Percentiles rank a stretch among this genome's conserved stretches.
Evolutionary conservation across 2,329 filamentous ascomycete genomes (phyloP).

Genomic region (Cordyceps farinosa): DNA sequence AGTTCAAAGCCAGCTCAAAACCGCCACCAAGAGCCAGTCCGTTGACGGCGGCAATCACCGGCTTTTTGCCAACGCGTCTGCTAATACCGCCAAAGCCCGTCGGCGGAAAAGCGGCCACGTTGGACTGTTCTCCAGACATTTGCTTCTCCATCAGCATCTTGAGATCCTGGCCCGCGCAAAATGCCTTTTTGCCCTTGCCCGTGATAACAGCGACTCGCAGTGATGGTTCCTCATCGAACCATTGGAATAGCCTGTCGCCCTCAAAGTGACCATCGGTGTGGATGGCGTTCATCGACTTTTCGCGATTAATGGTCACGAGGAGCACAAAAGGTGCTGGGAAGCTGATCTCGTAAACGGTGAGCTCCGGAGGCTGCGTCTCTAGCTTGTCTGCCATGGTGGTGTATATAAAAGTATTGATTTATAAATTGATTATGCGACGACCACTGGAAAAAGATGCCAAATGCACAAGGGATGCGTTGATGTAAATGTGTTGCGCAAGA

Average conservation of each 20-base stretch:
- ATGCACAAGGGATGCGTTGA: not conserved
- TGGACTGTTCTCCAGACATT: conserved; percentile 17
- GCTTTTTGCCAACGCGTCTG: conserved; percentile 55
- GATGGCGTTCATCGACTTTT: conserved; percentile 45
- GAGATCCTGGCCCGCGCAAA: conserved; percentile 54
- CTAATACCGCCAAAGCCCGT: conserved; percentile 49
- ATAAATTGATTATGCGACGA: not conserved
- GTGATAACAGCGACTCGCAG: conserved; percentile 48
- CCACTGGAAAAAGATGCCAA: not conserved
- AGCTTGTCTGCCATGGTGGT: conserved; percentile 18
- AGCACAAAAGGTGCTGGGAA: conserved; percentile 46
- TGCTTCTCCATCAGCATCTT: conserved; percentile 45
- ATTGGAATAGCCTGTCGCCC: conserved; percentile 46
- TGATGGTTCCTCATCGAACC: conserved; percentile 50
- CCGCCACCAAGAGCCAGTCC: conserved; percentile 55
- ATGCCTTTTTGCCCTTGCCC: conserved; percentile 48
- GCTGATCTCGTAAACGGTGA: conserved; percentile 30
- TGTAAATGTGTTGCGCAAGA: not conserved
- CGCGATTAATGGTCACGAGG: conserved; percentile 51
- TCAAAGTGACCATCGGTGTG: conserved; percentile 44
- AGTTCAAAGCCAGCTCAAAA: conserved; percentile 54
- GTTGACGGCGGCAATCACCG: conserved; percentile 58
- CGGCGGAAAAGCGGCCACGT: conserved; percentile 28
- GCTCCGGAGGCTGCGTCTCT: conserved; percentile 19
- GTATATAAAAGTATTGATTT: not conserved